Evolutionary conservation across 2,329 filamentous ascomycete genomes (phyloP).

Genomic region (Stromatinia cepivora): DNA sequence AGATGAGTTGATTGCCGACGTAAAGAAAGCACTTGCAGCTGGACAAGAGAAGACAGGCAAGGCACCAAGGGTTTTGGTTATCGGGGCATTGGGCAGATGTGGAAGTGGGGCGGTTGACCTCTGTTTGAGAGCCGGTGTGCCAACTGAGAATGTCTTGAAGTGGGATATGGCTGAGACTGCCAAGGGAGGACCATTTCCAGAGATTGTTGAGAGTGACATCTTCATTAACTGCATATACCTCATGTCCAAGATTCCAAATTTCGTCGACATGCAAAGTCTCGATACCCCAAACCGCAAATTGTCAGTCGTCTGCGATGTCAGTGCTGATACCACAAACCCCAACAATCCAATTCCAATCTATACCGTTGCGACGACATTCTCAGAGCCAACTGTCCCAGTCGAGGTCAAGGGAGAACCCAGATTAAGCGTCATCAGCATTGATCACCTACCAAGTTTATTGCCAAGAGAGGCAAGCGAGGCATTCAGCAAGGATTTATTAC

Average conservation of each 20-base stretch:
- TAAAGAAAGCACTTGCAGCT: conserved; percentile 68
- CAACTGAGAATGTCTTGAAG: conserved; percentile 63
- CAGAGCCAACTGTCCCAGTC: conserved; percentile 80
- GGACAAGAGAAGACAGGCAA: conserved; percentile 67
- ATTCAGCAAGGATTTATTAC: conserved; percentile 77
- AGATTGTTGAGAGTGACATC: conserved; percentile 74
- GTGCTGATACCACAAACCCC: conserved; percentile 71
- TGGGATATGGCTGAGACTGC: conserved; percentile 79
- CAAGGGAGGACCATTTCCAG: conserved; percentile 68
- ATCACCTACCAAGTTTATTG: conserved; percentile 80
- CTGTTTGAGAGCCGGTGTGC: conserved; percentile 71
- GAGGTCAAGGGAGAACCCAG: conserved; percentile 54
- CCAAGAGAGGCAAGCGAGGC: conserved; percentile 85
- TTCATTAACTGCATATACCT: conserved; percentile 93
- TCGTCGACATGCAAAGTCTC: conserved; percentile 72
- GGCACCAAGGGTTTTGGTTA: conserved; percentile 75
- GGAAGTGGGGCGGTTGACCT: conserved; percentile 82
- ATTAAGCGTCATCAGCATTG: conserved; percentile 82
- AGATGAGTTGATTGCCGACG: conserved; percentile 67
- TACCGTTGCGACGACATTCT: conserved; percentile 80
- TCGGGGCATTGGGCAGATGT: conserved; percentile 82
- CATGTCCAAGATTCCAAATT: conserved; percentile 73
- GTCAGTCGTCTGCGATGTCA: conserved; percentile 78
- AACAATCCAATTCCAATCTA: conserved; percentile 75
- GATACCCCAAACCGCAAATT: conserved; percentile 69